Evolutionary conservation across 2,329 filamentous ascomycete genomes (phyloP), one percentile per base, ranked within the genome.

Genomic region (Scleromitrula shiraiana): DNA sequence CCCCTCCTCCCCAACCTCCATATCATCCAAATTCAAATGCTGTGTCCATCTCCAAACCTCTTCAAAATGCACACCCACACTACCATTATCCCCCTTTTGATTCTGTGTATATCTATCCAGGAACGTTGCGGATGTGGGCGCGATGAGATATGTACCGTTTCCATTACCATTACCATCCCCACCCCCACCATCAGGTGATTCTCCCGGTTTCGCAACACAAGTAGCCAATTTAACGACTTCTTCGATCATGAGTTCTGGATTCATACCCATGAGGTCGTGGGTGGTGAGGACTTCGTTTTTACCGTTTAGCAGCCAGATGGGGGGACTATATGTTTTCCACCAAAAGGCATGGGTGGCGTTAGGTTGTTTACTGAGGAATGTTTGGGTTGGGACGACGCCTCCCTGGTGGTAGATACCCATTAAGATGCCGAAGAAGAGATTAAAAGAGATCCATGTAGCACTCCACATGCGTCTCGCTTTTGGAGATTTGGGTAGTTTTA

Each of bases 311-410:
- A 91, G 73, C 85, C 86, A 91, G 29, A 84, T 82, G 0, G 86
- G 86, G 15, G 86, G 86, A 62, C 82, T 85, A 62, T 90, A 90
- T 1, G 86, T 90, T 64, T 89, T 90, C 86, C 86, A 91, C 86
- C 86, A 91, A 42, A 65, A 53, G 3, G 82, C 83, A 27, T 83
- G 74, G 2, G 80, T 81, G 7, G 84, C 79, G 53, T 84, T 82
- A 55, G 52, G 52, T 47, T 85, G 81, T 46, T 77, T 77, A 59
- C 80, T 84, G 60, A 91, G 73, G 62, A 87, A 87, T 0, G 85
- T 78, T 59, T 91, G 86, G 6, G 79, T 80, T 0, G 85, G 83
- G 1, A 91, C 75, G 22, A 90, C 78, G 36, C 86, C 86, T 23
- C 83, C 86, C 67, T 91, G 86, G 64, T 91, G 86, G 61, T 88